Evolutionary conservation across 768 basidiomycete genomes (phyloP), one percentile per base, ranked within the genome.

Genomic region (Nidularia sp.): DNA sequence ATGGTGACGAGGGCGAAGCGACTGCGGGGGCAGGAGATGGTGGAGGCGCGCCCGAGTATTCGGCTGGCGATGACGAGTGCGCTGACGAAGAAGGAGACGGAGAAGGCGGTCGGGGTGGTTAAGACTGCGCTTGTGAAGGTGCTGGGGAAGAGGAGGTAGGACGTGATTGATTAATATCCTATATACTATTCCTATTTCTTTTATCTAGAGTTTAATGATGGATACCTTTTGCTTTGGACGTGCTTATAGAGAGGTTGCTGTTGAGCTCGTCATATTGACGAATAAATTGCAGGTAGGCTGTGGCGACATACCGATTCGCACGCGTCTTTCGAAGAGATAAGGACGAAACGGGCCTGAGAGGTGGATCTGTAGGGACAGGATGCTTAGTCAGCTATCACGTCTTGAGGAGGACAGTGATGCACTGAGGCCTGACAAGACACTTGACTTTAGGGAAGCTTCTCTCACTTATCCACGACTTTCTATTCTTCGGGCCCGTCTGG

Each of bases 11-110:
- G 90, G 22, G 86, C 93, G 41, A 90, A 90, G 73, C 70, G 92
- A 52, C 66, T 97, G 58, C 80, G 80, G 47, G 84, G 86, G 4
- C 94, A 97, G 69, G 96, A 99, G 75, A 71, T 82, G 56, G 73
- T 81, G 12, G 93, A 97, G 65, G 78, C 83, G 12, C 76, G 85
- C 45, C 93, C 97, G 35, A 91, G 88, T 59, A 84, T 98, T 54
- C 81, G 91, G 55, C 71, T 98, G n/a, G 86, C 88, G 22, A 71
- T 95, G 55, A 86, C 81, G 4, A 80, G 85, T 10, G 93, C 84
- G 10, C 66, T 98, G 57, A 85, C 85, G 25, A 88, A 77, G 78
- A 96, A 95, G 71, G 97, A 98, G 60, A 82, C 85, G 50, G 94
- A 97, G 76, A 95, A 93, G 74, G 90, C 94, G 2, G 83, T 85